Evolutionary conservation across 2,329 filamentous ascomycete species (phyloP), one percentile per base, ranked within the genome.

Genomic region (Phoma herbarum): DNA sequence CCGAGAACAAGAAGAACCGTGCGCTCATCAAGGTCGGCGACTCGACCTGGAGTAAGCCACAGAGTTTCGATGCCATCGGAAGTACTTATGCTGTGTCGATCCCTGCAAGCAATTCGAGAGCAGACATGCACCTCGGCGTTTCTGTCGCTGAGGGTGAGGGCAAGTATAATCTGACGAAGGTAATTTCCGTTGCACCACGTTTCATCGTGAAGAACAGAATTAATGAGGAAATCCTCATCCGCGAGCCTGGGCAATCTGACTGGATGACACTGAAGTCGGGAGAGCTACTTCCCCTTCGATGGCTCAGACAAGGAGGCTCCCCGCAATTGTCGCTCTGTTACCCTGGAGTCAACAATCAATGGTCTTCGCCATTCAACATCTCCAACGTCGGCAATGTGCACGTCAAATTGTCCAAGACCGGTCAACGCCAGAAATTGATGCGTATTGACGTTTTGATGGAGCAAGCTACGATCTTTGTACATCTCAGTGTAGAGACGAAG

Each of bases 321-420:
- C 97, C 98, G 74, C 95, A 99, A 75, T 81, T 99, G 6, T 96
- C 92, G 62, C 82, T 99, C 8, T 96, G 93, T 77, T 97, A 96
- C 75, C 91, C 93, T 0, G 95, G 94, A 0, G 87, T 97, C 44
- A 96, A 96, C 79, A 97, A 97, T 72, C 92, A 95, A 67, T 99
- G 95, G 95, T 96, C 94, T 0, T 95, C 95, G 12, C 93, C 95
- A 0, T 97, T 99, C 82, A 97, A 96, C 73, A 97, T 99, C 70
- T 93, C 93, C 0, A 95, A 98, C 71, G 85, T 98, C 42, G 95
- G 95, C 20, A 96, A 90, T 14, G 90, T 92, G 0, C 92, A 99
- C 75, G 86, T 99, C 77, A 99, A 99, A 80, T 86, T 99, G 58
- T 91, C 94, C 20, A 96, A 93, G 78, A 87, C 90, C 41, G 92